Base-by-base conservation (phyloP, 805 yeast genomes). In the Metschnikowia borealis region DNA sequence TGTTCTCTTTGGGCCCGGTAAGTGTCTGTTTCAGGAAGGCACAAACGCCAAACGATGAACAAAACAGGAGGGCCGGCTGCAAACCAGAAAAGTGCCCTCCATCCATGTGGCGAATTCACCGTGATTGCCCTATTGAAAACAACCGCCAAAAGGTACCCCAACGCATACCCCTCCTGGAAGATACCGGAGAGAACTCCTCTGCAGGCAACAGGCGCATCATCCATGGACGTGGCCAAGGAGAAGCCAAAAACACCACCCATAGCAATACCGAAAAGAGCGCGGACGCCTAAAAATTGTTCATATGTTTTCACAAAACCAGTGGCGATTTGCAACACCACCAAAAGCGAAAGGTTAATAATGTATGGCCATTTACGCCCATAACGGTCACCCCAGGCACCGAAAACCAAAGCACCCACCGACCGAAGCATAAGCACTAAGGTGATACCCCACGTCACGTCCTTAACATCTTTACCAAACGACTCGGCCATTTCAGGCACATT, bases 81-180 rank as follows among this genome's bases (percentile, higher is more conserved):
- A 57, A 84, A 83, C 84, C 87, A 83, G 64, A 82, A 83, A 50
- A 84, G 63, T 2, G 85, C 74, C 66, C 87, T 78, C 89, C 89
- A 84, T 0, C 73, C 69, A 54, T 82, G 79, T 1, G 69, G 57
- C 3, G 83, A 70, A 51, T 74, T 78, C 52, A 52, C 49, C n/a
- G 56, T 52, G 38, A 84, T 78, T 33, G 85, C 85, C 63, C 89
- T 73, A 53, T 79, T 79, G 69, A 83, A 84, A 21, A 83, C 71
- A 45, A 83, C 87, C 5, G 83, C 88, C 52, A 84, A 62, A 23
- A 84, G 67, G 58, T 83, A 84, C 21, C 90, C 90, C 44, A 84
- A 75, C 0, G 87, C 84, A 57, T 84, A 89, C 53, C 96, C 96
- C 64, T 87, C 86, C 67, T 88, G 96, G 62, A 89, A 80, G 38